A percentile compares a stretch with the other conserved stretches of the same genome.
phyloP scores from a whole-genome alignment of 148 eudicot genomes.

The Camellia granthamiana region DNA sequence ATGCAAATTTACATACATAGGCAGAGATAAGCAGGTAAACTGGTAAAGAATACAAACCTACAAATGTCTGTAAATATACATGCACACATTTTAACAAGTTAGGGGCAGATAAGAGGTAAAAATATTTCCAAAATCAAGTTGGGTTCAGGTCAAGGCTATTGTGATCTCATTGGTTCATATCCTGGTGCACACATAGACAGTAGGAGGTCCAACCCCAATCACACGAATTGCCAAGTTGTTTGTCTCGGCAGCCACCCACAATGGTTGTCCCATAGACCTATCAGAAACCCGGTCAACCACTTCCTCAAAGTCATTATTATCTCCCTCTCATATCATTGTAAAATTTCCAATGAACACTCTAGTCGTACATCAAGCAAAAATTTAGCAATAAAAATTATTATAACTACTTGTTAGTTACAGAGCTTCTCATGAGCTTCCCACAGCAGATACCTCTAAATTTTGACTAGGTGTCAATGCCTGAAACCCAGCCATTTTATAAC shows the following conservation, averaged over 20 bases:
- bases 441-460: not conserved
- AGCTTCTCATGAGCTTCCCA: not conserved
- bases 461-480: not conserved
- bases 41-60: not conserved
- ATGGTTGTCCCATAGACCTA: not conserved
- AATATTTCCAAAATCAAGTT: not conserved
- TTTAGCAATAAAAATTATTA: not conserved
- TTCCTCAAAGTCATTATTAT: not conserved
- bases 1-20: not conserved
- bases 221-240: not conserved
- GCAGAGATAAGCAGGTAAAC: slow-evolving; percentile 4
- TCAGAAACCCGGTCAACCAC: not conserved
- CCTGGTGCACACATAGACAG: not conserved
- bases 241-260: not conserved
- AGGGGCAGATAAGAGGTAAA: not conserved
- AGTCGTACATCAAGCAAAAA: not conserved
- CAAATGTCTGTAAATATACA: not conserved
- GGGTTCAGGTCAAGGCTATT: not conserved
- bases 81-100: slow-evolving; percentile 2
- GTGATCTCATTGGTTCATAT: not conserved
- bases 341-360: not conserved
- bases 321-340: not conserved
- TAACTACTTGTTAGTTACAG: not conserved
- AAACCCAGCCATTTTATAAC: not conserved
- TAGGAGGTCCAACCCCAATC: not conserved